Evolutionary conservation across 2,329 filamentous ascomycete species (phyloP), one percentile per base, ranked within the genome.

Genomic region (Sphaceloma murrayae): DNA sequence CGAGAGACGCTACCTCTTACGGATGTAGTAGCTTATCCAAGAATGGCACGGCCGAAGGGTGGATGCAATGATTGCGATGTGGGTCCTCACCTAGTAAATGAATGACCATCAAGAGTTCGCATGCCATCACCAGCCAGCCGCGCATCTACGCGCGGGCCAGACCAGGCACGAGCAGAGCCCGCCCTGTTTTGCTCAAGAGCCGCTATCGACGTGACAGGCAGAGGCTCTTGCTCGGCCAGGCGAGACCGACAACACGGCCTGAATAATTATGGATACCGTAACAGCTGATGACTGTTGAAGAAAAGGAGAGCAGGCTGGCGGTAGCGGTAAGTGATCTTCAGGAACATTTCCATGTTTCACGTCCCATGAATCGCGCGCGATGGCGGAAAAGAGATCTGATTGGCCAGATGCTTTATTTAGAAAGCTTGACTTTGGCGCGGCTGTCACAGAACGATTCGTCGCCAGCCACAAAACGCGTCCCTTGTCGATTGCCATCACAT

Each of bases 401-500:
- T 40, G 36, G 36, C 13, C 17, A 16, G 24, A 14, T 18, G 13
- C 34, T 19, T 30, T 14, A 29, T 40, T 40, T 29, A 18, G 24
- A 30, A 40, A 40, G 36, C 36, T 40, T 40, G 36, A 40, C 22
- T 40, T 40, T 13, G 36, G 16, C 13, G 36, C 36, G 36, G 36
- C 36, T 10, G 36, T 40, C 36, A 40, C 36, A 40, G 36, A 40
- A 40, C 24, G 36, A 17, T 19, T 40, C 14, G 13, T 9, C 19
- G 36, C 36, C 24, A 40, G 36, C 36, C 36, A 40, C 36, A 40
- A 19, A 22, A 40, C 36, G 24, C 36, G 34, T 39, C 21, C 22
- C 33, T n/a, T n/a, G n/a, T 27, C 24, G 11, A 27, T 11, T 27
- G n/a, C n/a, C 24, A 7, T 27, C 24, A 27, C 24, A 27, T 7